Base-by-base conservation (phyloP, 2,329 filamentous ascomycete species). In the Sporothrix sp. region DNA sequence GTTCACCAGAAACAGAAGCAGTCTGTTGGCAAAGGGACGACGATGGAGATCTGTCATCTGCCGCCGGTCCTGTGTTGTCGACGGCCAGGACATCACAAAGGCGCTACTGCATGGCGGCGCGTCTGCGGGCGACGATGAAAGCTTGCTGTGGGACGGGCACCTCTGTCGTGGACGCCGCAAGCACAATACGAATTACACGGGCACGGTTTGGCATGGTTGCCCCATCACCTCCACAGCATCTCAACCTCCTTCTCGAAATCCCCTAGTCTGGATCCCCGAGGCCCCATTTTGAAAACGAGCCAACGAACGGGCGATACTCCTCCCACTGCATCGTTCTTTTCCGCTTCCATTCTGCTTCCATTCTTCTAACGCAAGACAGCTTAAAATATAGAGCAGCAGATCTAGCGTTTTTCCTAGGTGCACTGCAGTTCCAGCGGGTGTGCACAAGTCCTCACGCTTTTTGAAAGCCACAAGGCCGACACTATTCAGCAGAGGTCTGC, bases 171-270 rank as follows among this genome's bases (percentile, higher is more conserved):
- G n/a, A n/a, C n/a, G n/a, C n/a, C n/a, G n/a, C n/a, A n/a, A n/a
- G n/a, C n/a, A n/a, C n/a, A n/a, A n/a, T n/a, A n/a, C n/a, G n/a
- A n/a, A n/a, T n/a, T n/a, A n/a, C n/a, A n/a, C n/a, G n/a, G 42
- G 28, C 28, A 33, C 18, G 28, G 28, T 45, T 25, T 45, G 28
- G 28, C 18, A n/a, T 45, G 1, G 28, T 14, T 33, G 11, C 25
- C 33, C 35, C 48, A 21, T 27, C 13, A 21, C 48, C 48, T 45
- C 48, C 40, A 51, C 48, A 44, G 32, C 32, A 39, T 30, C 35
- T 46, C 36, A 13, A 42, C 42, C 50, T 42, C 43, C 50, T 51
- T 51, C 50, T 51, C 38, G 38, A 47, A 51, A 51, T 27, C 50
- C 23, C 50, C 50, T 51, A 51, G 50, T 43, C 33, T 28, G 36